Conservation (phyloP, 1,284 basidiomycete genomes). For the Exobasidium rhododendri region DNA sequence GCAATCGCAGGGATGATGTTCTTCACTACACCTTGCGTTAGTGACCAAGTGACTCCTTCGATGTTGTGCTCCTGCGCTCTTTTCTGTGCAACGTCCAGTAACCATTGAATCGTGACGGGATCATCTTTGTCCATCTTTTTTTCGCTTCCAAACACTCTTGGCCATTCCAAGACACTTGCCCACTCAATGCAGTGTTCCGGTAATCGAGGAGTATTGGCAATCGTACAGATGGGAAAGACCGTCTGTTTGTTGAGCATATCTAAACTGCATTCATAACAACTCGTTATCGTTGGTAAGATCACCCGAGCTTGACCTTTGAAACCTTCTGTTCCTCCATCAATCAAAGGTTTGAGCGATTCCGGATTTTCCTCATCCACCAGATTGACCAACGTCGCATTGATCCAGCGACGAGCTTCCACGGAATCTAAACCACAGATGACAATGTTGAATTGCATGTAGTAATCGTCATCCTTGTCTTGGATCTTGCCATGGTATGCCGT, state of each 20-base stretch:
- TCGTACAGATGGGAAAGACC: conserved; percentile 96
- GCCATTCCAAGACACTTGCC: conserved; percentile 99
- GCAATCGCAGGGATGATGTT: conserved; percentile 88
- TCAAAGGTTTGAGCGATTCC: conserved; percentile 93
- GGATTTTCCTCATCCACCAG: conserved; percentile 78
- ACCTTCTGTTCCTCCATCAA: conserved; percentile 99
- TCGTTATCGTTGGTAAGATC: conserved; percentile 89
- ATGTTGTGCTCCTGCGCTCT: conserved; percentile 90
- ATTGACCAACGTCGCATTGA: conserved; percentile 93
- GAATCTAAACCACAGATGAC: conserved; percentile 98
- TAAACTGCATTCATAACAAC: conserved; percentile 96
- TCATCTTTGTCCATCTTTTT: conserved; percentile 64
- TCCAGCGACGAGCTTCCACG: conserved; percentile 83
- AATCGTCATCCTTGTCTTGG: conserved; percentile 93
- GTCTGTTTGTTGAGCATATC: conserved; percentile 98
- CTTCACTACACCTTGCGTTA: conserved; percentile 98
- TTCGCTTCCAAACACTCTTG: conserved; percentile 74
- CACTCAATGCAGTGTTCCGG: conserved; percentile 99
- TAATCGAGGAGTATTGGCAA: conserved; percentile 94
- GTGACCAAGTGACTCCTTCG: conserved; percentile 92
- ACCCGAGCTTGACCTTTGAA: conserved; percentile 98
- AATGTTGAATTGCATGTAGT: conserved; percentile 94
- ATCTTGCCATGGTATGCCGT: conserved; percentile 96
- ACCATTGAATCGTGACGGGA: conserved; percentile 93
- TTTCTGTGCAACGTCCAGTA: conserved; percentile 70